phyloP scores from a whole-genome alignment of 306 rosid species.

The Trichosanthes cucumerina region DNA sequence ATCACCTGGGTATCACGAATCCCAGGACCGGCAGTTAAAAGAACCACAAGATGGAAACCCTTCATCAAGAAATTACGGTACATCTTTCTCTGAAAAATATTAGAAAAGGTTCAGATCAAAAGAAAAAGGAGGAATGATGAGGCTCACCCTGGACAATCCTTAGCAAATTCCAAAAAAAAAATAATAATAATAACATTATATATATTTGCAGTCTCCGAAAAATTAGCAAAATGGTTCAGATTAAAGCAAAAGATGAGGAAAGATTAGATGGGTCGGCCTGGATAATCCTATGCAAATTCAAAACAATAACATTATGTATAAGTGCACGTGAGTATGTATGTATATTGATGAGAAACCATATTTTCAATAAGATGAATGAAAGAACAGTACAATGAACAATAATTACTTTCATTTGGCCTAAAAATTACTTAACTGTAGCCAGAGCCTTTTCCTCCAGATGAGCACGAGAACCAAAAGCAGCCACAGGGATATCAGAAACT shows the following conservation, averaged over 20 bases:
- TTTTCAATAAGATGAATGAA: not conserved
- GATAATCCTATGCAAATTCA: not conserved
- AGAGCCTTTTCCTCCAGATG: slow-evolving; percentile 91
- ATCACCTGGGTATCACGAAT: slow-evolving; percentile 87
- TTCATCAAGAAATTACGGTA: slow-evolving; percentile 91
- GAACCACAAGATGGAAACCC: slow-evolving; percentile 96
- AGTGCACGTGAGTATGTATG: not conserved
- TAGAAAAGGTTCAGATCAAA: slow-evolving; percentile 20
- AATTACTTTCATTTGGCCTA: not conserved
- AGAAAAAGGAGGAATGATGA: too few species aligned
- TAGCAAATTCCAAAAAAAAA: not conserved
- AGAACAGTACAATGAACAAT: not conserved
- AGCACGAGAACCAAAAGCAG: slow-evolving; percentile 94
- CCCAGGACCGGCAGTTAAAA: slow-evolving; percentile 92
- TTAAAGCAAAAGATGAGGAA: slow-evolving; percentile 6
- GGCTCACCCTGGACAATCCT: too few species aligned
- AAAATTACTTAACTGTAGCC: slow-evolving; percentile 64
- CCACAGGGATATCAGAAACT: slow-evolving; percentile 68
- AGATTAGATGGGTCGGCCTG: not conserved
- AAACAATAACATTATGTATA: not conserved
- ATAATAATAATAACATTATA: not conserved
- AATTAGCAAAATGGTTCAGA: slow-evolving; percentile 18
- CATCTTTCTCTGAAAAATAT: slow-evolving; percentile 71
- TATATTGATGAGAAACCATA: not conserved
- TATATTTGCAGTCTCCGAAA: slow-evolving; percentile 33